Evolutionary conservation across 495 filamentous ascomycete species (phyloP).

Genomic region (Stereocaulon alpinum): DNA sequence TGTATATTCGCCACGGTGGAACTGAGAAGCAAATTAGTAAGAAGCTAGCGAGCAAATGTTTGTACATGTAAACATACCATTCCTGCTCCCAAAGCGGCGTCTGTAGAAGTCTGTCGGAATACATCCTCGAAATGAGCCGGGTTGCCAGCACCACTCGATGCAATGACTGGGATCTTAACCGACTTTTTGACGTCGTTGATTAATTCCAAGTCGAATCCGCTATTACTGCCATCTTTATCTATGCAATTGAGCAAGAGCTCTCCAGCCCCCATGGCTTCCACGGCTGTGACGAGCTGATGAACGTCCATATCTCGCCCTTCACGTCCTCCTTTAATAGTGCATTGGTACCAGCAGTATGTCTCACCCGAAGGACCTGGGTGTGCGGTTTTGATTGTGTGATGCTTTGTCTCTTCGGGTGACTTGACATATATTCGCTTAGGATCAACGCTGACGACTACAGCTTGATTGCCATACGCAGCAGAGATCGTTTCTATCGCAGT

Average conservation of each 20-base stretch:
- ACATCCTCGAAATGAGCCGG: slow-evolving; percentile 87
- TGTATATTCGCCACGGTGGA: slow-evolving; percentile 90
- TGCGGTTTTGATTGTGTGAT: slow-evolving; percentile 65
- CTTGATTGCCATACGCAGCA: slow-evolving; percentile 88
- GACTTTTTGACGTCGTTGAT: slow-evolving; percentile 76
- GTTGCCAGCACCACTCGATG: slow-evolving; percentile 84
- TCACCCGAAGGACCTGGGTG: slow-evolving; percentile 67
- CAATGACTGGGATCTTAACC: slow-evolving; percentile 86
- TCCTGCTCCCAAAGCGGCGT: slow-evolving; percentile 88
- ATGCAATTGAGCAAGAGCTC: slow-evolving; percentile 96
- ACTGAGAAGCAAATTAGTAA: slow-evolving; percentile 36
- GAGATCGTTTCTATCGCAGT: slow-evolving; percentile 95
- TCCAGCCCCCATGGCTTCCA: slow-evolving; percentile 91
- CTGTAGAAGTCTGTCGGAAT: slow-evolving; percentile 71
- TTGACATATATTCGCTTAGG: slow-evolving; percentile 83
- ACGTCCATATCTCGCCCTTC: slow-evolving; percentile 89
- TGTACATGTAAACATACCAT: slow-evolving; percentile 51
- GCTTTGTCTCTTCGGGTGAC: slow-evolving; percentile 57
- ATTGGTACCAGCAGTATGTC: slow-evolving; percentile 90
- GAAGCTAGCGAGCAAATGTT: slow-evolving; percentile 4
- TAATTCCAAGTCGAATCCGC: slow-evolving; percentile 88
- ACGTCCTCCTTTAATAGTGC: slow-evolving; percentile 88
- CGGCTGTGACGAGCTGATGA: slow-evolving; percentile 71
- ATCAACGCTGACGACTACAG: slow-evolving; percentile 92
- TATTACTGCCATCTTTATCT: slow-evolving; percentile 91